Base-by-base conservation (phyloP, 176 grass and related monocot genomes). In the Cenchrus americanus region DNA sequence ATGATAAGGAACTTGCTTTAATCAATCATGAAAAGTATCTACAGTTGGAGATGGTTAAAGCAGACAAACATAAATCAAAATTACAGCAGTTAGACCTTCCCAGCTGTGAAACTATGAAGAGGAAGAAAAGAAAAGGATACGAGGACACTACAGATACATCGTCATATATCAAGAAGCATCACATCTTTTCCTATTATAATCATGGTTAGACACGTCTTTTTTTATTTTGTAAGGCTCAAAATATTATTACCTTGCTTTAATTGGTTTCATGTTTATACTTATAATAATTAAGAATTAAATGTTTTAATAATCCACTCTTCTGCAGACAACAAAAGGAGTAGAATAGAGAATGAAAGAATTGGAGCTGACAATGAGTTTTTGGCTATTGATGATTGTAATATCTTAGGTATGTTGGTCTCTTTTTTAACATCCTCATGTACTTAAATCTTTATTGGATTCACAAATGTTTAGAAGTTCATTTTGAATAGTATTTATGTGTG, bases 1-100 rank as follows among this genome's bases (percentile, higher is more conserved):
- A 98, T 88, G 93, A 98, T 50, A 95, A 81, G 80, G 93, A 93
- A 53, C 89, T 95, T 84, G 80, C 86, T 79, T 27, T 87, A 42
- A 77, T 90, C 59, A 83, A 87, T 76, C 87, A 87, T 91, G 87
- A 91, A 79, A 98, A 95, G 51, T 78, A 88, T 58, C 63, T 98
- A 18, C 91, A 87, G 37, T 46, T 84, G 73, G 90, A 89, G 88
- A 93, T 90, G 78, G 82, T 88, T 82, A 86, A 90, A 86, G 75
- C 74, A 26, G 93, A 93, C 86, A 75, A 23, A 75, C 82, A 80
- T 73, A 48, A 89, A 51, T 86, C 88, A 71, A 87, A 89, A 81
- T 32, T 64, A 76, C 76, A 34, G 30, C 83, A 86, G 69, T 41
- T 80, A 60, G 62, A 84, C 51, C 72, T 70, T 73, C 81, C 75